Percentiles rank a stretch among this genome's conserved stretches.
These are phyloP conservation scores for Tulasnella sp. DNA, from an alignment of 768 basidiomycete genomes.

Conservation along the genomic window DNA sequence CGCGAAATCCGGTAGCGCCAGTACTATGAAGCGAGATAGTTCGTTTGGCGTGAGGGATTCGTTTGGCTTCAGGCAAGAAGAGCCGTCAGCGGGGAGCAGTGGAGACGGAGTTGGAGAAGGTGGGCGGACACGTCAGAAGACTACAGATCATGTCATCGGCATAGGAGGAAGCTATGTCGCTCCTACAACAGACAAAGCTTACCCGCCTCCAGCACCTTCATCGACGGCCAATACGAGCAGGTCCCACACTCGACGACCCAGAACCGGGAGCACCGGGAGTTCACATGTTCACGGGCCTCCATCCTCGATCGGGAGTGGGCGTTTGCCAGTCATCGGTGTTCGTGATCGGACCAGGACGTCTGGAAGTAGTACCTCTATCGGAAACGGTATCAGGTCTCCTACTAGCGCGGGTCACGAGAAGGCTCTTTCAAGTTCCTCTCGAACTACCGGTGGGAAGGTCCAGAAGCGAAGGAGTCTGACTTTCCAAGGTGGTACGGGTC, in stretches of 20 bases:
- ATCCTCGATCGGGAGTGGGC: neutral
- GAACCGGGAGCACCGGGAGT: neutral
- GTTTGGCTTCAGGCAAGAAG: too few relatives aligned
- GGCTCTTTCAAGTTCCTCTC: neutral
- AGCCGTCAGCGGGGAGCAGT: too few relatives aligned
- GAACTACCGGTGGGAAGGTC: neutral
- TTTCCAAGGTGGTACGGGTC: neutral
- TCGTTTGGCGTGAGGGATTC: too few relatives aligned
- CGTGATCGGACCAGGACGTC: neutral
- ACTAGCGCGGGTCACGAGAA: neutral
- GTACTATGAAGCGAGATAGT: too few relatives aligned
- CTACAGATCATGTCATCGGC: neutral
- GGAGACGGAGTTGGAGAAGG: too few relatives aligned
- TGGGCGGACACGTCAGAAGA: neutral
- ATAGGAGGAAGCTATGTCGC: neutral
- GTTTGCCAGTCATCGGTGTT: neutral
- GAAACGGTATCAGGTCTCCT: neutral
- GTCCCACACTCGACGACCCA: neutral
- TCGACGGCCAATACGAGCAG: neutral
- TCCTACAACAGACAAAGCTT: neutral
- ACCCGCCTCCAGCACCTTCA: slow-evolving; percentile 1
- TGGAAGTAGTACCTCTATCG: neutral
- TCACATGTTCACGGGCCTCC: slow-evolving; percentile 2
- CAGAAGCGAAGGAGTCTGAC: neutral
- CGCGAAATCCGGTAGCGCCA: too few relatives aligned